These are phyloP conservation scores for Potentilla sterilis DNA, from an alignment of 306 rosid genomes.

Conservation along the genomic window DNA sequence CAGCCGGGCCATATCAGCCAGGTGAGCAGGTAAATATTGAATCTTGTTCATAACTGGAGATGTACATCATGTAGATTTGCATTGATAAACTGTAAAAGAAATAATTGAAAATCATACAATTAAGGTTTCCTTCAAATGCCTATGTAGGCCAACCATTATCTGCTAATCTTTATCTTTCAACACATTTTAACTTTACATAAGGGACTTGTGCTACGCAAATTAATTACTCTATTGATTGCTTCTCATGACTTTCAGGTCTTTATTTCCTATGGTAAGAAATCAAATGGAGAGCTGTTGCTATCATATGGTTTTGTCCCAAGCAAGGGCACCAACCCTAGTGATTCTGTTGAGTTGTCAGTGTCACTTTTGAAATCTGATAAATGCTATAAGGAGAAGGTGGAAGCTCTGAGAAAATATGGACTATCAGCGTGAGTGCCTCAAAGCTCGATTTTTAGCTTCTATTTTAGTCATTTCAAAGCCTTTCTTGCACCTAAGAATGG, in stretches of 20 bases:
- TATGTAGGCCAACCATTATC: neutral
- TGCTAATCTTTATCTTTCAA: neutral
- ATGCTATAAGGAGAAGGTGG: constrained; percentile 67
- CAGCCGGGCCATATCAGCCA: constrained; percentile 83
- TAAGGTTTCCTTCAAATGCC: neutral
- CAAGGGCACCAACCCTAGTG: constrained; percentile 89
- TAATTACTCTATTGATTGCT: constrained; percentile 20
- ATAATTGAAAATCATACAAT: neutral
- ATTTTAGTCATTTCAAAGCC: neutral
- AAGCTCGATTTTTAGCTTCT: neutral
- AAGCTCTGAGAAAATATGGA: constrained; percentile 62
- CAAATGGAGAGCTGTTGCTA: constrained; percentile 86
- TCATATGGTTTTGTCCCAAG: constrained; percentile 94
- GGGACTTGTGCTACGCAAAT: neutral
- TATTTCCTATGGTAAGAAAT: constrained; percentile 91
- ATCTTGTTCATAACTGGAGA: constrained; percentile 17
- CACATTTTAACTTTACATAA: neutral
- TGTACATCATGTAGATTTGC: neutral
- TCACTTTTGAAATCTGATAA: constrained; percentile 71
- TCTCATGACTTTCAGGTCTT: constrained; percentile 62
- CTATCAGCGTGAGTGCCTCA: constrained; percentile 58
- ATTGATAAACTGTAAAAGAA: neutral
- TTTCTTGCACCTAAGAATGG: neutral
- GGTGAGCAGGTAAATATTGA: constrained; percentile 92
- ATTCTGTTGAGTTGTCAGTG: constrained; percentile 78